A percentile compares a stretch with the other conserved stretches of the same genome.
Evolutionary conservation across 1,284 basidiomycete species (phyloP).

Genomic region (Leccinum fallax): DNA sequence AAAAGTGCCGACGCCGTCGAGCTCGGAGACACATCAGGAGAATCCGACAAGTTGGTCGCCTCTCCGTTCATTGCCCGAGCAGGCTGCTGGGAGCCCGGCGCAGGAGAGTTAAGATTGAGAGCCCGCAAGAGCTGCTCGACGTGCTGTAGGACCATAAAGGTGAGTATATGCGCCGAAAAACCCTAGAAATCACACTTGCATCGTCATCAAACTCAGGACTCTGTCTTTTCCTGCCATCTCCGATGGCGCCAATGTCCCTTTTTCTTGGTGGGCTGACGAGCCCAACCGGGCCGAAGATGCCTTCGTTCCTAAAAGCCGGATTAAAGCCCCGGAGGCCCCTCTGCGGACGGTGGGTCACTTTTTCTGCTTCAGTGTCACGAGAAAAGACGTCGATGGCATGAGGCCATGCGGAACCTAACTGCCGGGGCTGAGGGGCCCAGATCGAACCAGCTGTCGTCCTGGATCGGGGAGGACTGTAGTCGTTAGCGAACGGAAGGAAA

Average conservation of each 20-base stretch:
- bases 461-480: conserved; percentile 37
- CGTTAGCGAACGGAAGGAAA: conserved; percentile 31
- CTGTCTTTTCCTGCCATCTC: conserved; percentile 69
- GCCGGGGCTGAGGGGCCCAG: conserved; percentile 77
- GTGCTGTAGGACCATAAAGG: conserved; percentile 48
- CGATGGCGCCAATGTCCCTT: conserved; percentile 68
- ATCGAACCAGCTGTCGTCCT: conserved; percentile 56
- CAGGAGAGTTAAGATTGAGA: conserved; percentile 73
- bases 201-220: conserved; percentile 56
- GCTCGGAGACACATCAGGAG: conserved; percentile 68
- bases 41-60: conserved; percentile 47
- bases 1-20: conserved; percentile 64
- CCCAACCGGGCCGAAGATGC: conserved; percentile 67
- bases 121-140: conserved; percentile 76
- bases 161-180: conserved; percentile 35
- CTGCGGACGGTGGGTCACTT: conserved; percentile 30
- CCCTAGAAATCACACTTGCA: conserved; percentile 40
- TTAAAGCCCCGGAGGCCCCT: conserved; percentile 30
- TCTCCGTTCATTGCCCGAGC: conserved; percentile 41
- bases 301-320: conserved; percentile 45
- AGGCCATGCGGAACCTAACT: conserved; percentile 65
- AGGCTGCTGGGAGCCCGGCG: conserved; percentile 49
- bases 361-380: conserved; percentile 48
- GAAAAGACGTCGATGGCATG: conserved; percentile 61
- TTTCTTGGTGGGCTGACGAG: conserved; percentile 43